Base-by-base conservation (phyloP, 192 early-diverging fungal species). In the Diversispora epigaea region DNA sequence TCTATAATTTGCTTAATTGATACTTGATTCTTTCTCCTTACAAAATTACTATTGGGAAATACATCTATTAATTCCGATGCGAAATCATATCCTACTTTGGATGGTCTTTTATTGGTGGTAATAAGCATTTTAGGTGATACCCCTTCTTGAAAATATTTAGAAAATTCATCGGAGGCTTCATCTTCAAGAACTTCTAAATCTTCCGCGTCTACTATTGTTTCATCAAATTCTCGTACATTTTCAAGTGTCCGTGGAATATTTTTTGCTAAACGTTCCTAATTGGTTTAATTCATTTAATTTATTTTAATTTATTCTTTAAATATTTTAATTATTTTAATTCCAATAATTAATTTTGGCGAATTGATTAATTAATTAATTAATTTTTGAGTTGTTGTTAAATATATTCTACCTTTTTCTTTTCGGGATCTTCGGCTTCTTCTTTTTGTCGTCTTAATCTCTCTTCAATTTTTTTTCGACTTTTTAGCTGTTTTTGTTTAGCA, bases 181-280 rank as follows among this genome's bases (percentile, higher is more conserved):
- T 93, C 93, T n/a, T 90, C 86, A 43, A 88, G 88, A 40, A 97
- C 90, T 57, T 96, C 94, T 67, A 86, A 90, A 46, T 93, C 90
- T 21, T 91, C 90, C 17, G 81, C 80, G 3, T 80, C 83, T 8
- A 98, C 94, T 43, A 97, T 87, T 2, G 96, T 96, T 52, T 97
- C 96, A 77, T 99, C 96, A 62, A 84, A 88, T 80, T 99, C 98
- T 68, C 96, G 81, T 17, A 92, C 91, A 78, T 89, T 96, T 73
- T 99, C 98, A 44, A 97, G 83, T 4, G 98, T 99, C 66, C 89
- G 86, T 6, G 96, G 95, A 17, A 95, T 89, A 84, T 99, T 99
- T 63, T 92, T 86, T 49, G 87, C 86, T 73, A 99, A 80, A 64
- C 97, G 91, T 82, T 93, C 86, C 88, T 89, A 80, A 12, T 21